Conservation (phyloP, 1,139 yeast species). For the Wickerhamomyces sp. region DNA sequence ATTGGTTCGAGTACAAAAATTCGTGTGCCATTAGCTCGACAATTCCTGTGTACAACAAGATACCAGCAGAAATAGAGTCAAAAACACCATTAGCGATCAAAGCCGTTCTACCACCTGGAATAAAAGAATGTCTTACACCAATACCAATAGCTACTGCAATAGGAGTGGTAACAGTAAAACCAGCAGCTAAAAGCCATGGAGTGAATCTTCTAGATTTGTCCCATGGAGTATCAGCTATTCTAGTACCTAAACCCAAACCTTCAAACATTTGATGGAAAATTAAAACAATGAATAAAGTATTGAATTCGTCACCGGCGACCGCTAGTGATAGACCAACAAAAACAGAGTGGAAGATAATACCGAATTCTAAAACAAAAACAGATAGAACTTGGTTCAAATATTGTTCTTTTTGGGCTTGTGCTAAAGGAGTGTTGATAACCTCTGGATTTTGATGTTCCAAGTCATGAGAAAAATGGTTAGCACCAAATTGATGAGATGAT, state of each 20-base stretch:
- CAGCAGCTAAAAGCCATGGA: slow-evolving; percentile 58
- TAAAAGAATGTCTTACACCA: slow-evolving; percentile 69
- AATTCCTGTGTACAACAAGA: slow-evolving; percentile 77
- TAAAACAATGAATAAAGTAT: slow-evolving; percentile 69
- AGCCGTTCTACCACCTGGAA: slow-evolving; percentile 61
- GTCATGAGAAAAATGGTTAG: slow-evolving; percentile 45
- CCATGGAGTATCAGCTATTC: slow-evolving; percentile 75
- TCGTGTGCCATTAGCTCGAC: slow-evolving; percentile 90
- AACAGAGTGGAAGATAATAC: slow-evolving; percentile 77
- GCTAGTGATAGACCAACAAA: slow-evolving; percentile 75
- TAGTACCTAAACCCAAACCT: slow-evolving; percentile 87
- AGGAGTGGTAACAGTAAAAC: slow-evolving; percentile 75
- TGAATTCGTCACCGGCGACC: slow-evolving; percentile 72
- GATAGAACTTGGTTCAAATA: slow-evolving; percentile 39
- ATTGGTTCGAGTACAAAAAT: slow-evolving; percentile 66
- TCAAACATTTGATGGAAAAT: slow-evolving; percentile 92
- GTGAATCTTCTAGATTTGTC: slow-evolving; percentile 36
- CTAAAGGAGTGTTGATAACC: slow-evolving; percentile 36
- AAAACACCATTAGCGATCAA: slow-evolving; percentile 73
- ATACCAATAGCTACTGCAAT: slow-evolving; percentile 82
- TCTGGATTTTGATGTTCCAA: slow-evolving; percentile 52
- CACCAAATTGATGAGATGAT: slow-evolving; percentile 23
- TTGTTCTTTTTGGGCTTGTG: slow-evolving; percentile 12
- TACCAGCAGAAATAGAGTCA: slow-evolving; percentile 83
- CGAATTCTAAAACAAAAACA: slow-evolving; percentile 70